Percentiles rank a stretch among this genome's conserved stretches.
phyloP scores from a whole-genome alignment of 2,329 filamentous ascomycete species.

The Penicillium nordicum region DNA sequence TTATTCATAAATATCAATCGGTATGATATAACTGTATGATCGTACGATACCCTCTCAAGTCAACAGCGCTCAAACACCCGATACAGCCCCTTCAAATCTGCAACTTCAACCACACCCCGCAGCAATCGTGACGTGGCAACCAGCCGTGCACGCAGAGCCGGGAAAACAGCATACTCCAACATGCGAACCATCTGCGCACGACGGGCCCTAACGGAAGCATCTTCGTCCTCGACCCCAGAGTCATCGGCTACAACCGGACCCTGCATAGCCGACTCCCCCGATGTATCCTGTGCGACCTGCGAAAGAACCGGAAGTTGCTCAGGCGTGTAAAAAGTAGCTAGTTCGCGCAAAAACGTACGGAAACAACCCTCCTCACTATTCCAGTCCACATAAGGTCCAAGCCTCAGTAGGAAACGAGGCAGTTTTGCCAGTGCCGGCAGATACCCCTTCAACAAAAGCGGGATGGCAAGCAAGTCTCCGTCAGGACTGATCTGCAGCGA shows the following conservation, averaged over 20 bases:
- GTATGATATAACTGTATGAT: neutral
- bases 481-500: conserved; percentile 74
- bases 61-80: conserved; percentile 91
- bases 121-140: conserved; percentile 77
- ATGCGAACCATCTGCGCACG: conserved; percentile 68
- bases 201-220: conserved; percentile 48
- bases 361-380: conserved; percentile 80
- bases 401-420: conserved; percentile 77
- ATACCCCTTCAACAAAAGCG: conserved; percentile 84
- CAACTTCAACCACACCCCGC: conserved; percentile 77
- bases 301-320: conserved; percentile 66
- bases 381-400: conserved; percentile 90
- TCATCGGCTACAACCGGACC: conserved; percentile 7
- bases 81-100: conserved; percentile 88
- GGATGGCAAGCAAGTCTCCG: conserved; percentile 74
- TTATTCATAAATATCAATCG: neutral
- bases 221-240: conserved; percentile 42
- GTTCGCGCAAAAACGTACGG: conserved; percentile 74
- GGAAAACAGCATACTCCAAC: conserved; percentile 84
- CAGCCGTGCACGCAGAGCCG: conserved; percentile 76
- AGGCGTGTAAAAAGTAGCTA: conserved; percentile 87
- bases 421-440: conserved; percentile 81
- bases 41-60: conserved; percentile 18
- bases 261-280: neutral
- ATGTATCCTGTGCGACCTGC: neutral